Base-by-base conservation (phyloP, 2,329 filamentous ascomycete genomes). In the Aspergillus luchuensis region DNA sequence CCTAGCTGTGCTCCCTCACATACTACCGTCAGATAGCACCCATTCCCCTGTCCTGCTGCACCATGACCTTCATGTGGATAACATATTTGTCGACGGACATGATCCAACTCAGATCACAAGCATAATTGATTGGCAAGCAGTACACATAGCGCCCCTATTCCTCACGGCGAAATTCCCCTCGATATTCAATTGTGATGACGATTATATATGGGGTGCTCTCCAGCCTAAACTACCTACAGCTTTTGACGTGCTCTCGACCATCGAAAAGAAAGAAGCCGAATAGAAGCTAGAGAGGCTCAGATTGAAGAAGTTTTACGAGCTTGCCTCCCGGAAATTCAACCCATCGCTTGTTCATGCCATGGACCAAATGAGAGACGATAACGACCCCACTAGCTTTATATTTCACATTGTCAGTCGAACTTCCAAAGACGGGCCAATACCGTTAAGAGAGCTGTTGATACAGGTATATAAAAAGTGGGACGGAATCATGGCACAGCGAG, bases 31-130 rank as follows among this genome's bases (percentile, higher is more conserved):
- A 33, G 15, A 45, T 56, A 57, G 64, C 25, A 19, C 54, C 28
- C 43, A 39, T 54, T 11, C 23, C 21, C 61, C 66, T 6, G 41
- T 57, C 19, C 52, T 69, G 28, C 38, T 69, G 48, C 69, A 71
- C 56, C 61, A 62, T 36, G 66, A 71, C 58, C 66, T 72, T 48
- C 67, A 72, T 60, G 30, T 67, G 58, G 70, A 74, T 30, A 76
- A 77, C 54, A 76, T 77, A n/a, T 77, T 72, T 57, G 67, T 73
- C 10, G 64, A 72, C 49, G 21, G 69, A 73, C 11, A 30, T 30
- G 28, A 30, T 30, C 68, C 67, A 51, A 66, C 67, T 11, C 62
- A 63, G 60, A 71, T 72, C 49, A 61, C 66, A 1, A 47, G 60
- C n/a, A 66, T 72, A 54, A 72, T 72, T 55, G 68, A 72, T 49